Base-by-base conservation (phyloP, 192 early-diverging fungal species). In the Coemansia sp. region DNA sequence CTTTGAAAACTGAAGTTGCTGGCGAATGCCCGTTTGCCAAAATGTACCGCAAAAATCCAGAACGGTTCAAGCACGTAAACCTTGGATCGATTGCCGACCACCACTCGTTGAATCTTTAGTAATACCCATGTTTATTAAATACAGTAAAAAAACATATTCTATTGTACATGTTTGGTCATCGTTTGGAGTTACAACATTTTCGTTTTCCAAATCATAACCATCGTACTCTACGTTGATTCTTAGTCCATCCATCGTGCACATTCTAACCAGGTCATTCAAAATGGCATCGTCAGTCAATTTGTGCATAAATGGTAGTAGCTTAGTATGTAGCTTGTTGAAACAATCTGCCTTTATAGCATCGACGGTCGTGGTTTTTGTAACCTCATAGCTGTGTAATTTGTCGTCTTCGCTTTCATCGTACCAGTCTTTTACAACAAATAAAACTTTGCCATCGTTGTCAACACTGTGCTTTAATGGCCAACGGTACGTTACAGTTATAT, bases 41-140 rank as follows among this genome's bases (percentile, higher is more conserved):
- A 20, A 78, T 78, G 75, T 78, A 78, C 60, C 75, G 75, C 28
- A 64, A 69, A 20, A 71, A 78, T 26, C 75, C 75, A 2, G 59
- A 69, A 7, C 70, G 55, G 21, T 78, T 78, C 56, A 66, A 60
- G 52, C 47, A 78, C 53, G 57, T 73, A 15, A 70, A 78, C 25
- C 63, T 78, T 28, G 19, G 62, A 10, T 26, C 71, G 6, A 67
- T 78, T 22, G 60, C 66, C 0, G 37, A 64, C 6, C 75, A 78
- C 57, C 42, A 63, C 3, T 38, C 66, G 2, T 55, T 78, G 8
- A 54, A 72, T 25, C 59, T 77, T 1, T 66, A 62, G 55, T 34
- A 0, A 8, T 34, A 34, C 31, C 7, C 31, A n/a, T 44, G 40
- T 44, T 44, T 44, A 44, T 44, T 44, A 44, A 44, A 44, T 44